Base-by-base conservation (phyloP, 495 filamentous ascomycete genomes). In the Sordaria brevicollis region DNA sequence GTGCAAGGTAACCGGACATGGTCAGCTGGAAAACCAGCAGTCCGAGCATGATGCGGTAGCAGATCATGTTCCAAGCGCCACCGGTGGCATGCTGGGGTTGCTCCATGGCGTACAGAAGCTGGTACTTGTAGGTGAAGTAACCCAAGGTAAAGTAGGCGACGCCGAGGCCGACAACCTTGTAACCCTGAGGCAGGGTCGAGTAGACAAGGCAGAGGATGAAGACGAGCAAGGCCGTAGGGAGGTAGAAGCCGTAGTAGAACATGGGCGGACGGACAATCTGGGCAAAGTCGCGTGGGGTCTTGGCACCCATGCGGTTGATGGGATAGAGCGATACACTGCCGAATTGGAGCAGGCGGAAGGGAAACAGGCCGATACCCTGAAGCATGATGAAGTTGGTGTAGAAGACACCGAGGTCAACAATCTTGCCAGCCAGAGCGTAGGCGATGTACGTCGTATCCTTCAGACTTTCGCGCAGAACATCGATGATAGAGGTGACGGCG, bases 61-160 rank as follows among this genome's bases (percentile, higher is more conserved):
- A 97, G 39, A 97, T 96, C 84, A 98, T 95, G 25, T 89, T 87
- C 96, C 96, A 99, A 2, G 93, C 93, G 70, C 89, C 88, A 35
- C 96, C 96, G 0, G 95, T 97, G 5, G 95, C 93, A 76, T 98
- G 94, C 71, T 96, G 93, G 7, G 92, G 90, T 75, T 98, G 93
- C 77, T 98, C 93, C 96, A 99, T 98, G 10, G 96, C 93, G 78
- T 98, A 99, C 5, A 99, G 83, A 6, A 99, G 85, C 80, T 98
- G 96, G 76, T 98, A 98, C 78, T 99, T 99, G 86, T 98, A 97
- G 34, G 93, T 94, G 75, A 94, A 96, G 74, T 92, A 90, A 33
- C 96, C 96, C 43, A 97, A 85, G 15, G 87, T 81, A 75, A 98
- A 99, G 78, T 97, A 99, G 11, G 91, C 79, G 62, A 96, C 81